Evolutionary conservation across 495 filamentous ascomycete genomes (phyloP), one percentile per base, ranked within the genome.

Genomic region (Collariella sp.): DNA sequence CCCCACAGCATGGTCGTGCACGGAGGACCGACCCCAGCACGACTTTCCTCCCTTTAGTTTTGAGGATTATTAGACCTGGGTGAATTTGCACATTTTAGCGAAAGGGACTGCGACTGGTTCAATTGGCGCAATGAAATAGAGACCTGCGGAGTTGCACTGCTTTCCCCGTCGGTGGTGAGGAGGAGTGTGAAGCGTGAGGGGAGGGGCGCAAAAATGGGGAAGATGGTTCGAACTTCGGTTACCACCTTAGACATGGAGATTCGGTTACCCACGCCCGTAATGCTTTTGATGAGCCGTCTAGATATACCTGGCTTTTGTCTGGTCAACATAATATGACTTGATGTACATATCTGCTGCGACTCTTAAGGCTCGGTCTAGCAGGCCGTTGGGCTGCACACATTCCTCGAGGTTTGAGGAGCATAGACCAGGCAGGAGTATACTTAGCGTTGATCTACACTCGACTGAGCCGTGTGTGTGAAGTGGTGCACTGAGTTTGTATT

Each of bases 81-180:
- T 44, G 49, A 40, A 45, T 29, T n/a, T 31, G 50, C 50, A 24
- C 18, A 45, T 35, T 52, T 43, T 15, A 33, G 41, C 41, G 34
- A 43, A 52, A 38, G 42, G n/a, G n/a, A 43, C 16, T 24, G 29
- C 39, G 3, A 52, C 16, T 34, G 5, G 26, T 34, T 43, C 40
- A 29, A 3, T 26, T 2, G 50, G 50, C 50, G 42, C 33, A 45
- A 23, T 6, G 40, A 52, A 18, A 23, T 24, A 15, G 33, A 44
- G 7, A 7, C 29, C 31, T 31, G 41, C 9, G 50, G 50, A 35
- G 31, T 46, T 45, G 50, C 19, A 38, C 19, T 42, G 16, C 19
- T 42, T 6, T 10, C 19, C 13, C 41, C 29, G 31, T 31, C 41
- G 15, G 15, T 52, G 50, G n/a, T 15, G 36, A 26, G 5, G 12